Percentiles rank a stretch among this genome's conserved stretches.
Evolutionary conservation across 306 rosid genomes (phyloP).

Genomic region (Citrullus colocynthis): DNA sequence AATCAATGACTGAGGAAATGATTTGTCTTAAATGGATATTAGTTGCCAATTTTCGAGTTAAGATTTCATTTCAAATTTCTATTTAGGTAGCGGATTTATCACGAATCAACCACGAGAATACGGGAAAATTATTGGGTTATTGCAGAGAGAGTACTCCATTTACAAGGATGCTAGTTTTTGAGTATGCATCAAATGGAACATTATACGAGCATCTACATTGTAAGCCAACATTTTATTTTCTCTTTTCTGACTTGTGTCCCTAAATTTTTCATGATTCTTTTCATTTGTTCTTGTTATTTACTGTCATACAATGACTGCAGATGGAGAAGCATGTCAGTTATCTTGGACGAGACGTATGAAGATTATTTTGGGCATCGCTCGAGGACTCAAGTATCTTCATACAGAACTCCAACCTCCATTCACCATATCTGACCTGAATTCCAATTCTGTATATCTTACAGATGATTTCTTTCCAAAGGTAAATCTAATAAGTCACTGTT

Average conservation of each 20-base stretch:
- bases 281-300: not conserved
- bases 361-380: conserved; percentile 72
- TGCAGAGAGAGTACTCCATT: conserved; percentile 78
- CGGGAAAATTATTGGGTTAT: conserved; percentile 81
- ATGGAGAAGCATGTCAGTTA: conserved; percentile 81
- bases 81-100: conserved; percentile 81
- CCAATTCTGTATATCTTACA: conserved; percentile 86
- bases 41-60: not conserved
- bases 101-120: conserved; percentile 68
- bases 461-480: conserved; percentile 96
- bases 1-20: not conserved
- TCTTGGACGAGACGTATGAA: conserved; percentile 93
- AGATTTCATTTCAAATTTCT: not conserved
- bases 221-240: conserved; percentile 23
- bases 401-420: conserved; percentile 88
- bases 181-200: conserved; percentile 94
- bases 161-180: conserved; percentile 91
- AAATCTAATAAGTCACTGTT: not conserved
- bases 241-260: not conserved
- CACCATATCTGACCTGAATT: conserved; percentile 85
- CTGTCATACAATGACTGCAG: not conserved
- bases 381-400: conserved; percentile 81
- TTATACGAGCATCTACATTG: conserved; percentile 85
- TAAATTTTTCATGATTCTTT: not conserved
- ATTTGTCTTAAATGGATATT: not conserved